These are phyloP conservation scores for Solanum chaucha DNA, from an alignment of 257 asterid species.

Conservation along the genomic window DNA sequence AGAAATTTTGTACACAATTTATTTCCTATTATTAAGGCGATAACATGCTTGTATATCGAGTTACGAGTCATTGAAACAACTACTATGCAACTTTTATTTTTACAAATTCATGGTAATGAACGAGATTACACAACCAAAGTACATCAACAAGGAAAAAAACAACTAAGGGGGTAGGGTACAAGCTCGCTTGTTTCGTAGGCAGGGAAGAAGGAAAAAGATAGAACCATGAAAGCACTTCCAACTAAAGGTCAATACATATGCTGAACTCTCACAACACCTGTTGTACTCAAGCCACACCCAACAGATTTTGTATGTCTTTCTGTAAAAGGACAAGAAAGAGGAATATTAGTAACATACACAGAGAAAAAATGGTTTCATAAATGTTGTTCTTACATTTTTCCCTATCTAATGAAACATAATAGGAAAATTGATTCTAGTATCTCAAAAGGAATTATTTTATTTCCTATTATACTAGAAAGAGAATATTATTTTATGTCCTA, in stretches of 20 bases:
- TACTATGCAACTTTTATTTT: neutral
- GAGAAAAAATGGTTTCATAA: neutral
- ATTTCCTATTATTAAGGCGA: neutral
- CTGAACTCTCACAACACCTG: neutral
- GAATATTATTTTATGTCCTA: too few relatives aligned
- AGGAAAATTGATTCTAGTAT: too few relatives aligned
- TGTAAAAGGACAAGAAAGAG: slow-evolving; percentile 15
- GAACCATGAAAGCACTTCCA: neutral
- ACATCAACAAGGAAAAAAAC: neutral
- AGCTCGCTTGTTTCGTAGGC: neutral
- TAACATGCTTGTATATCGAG: neutral
- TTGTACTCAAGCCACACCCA: slow-evolving; percentile 27
- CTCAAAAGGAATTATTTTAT: too few relatives aligned
- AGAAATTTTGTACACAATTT: neutral
- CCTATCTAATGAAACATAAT: neutral
- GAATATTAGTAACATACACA: neutral
- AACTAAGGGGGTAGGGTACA: neutral
- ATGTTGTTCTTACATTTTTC: neutral
- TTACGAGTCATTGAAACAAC: neutral
- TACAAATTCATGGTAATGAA: neutral
- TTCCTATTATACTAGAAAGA: too few relatives aligned
- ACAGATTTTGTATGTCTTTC: slow-evolving; percentile 49
- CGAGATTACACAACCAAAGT: neutral
- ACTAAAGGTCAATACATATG: neutral
- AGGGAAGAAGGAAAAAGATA: neutral